phyloP scores from a whole-genome alignment of 306 rosid species.

The Glycine latifolia region DNA sequence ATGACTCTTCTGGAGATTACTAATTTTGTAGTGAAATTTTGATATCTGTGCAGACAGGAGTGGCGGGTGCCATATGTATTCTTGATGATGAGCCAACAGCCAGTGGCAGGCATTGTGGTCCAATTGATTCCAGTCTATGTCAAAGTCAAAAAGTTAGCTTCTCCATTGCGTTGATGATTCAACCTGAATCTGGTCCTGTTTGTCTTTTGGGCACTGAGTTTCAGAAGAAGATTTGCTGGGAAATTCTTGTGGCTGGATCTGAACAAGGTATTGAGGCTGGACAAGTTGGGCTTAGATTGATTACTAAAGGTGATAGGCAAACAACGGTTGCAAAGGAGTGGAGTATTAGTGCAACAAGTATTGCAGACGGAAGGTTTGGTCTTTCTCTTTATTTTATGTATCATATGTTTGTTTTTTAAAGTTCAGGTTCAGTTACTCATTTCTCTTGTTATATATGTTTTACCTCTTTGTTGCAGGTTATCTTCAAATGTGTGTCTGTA shows the following conservation, averaged over 20 bases:
- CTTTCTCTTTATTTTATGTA: constrained; percentile 39
- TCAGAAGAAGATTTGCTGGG: constrained; percentile 94
- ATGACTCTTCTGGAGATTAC: constrained; percentile 10
- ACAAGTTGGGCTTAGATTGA: constrained; percentile 97
- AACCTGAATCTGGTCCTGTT: constrained; percentile 98
- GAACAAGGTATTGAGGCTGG: constrained; percentile 99
- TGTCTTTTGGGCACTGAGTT: constrained; percentile 95
- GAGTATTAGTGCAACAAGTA: constrained; percentile 92
- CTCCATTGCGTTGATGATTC: constrained; percentile 90
- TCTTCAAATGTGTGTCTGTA: background rate
- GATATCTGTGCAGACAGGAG: constrained; percentile 81
- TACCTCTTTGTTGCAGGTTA: background rate
- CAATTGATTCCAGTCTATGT: constrained; percentile 81
- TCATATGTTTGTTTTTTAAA: constrained; percentile 19
- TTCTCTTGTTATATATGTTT: background rate
- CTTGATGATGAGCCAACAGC: constrained; percentile 98
- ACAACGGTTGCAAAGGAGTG: constrained; percentile 94
- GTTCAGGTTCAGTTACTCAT: background rate
- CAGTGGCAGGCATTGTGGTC: constrained; percentile 89
- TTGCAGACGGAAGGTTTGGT: constrained; percentile 96
- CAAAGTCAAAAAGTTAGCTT: constrained; percentile 84
- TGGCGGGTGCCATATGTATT: constrained; percentile 84
- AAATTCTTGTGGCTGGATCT: constrained; percentile 95
- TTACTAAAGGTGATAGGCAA: constrained; percentile 97
- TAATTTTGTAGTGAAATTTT: constrained; percentile 29